These are phyloP conservation scores for Melampsora medusae DNA, from an alignment of 1,284 basidiomycete species.

Conservation along the genomic window DNA sequence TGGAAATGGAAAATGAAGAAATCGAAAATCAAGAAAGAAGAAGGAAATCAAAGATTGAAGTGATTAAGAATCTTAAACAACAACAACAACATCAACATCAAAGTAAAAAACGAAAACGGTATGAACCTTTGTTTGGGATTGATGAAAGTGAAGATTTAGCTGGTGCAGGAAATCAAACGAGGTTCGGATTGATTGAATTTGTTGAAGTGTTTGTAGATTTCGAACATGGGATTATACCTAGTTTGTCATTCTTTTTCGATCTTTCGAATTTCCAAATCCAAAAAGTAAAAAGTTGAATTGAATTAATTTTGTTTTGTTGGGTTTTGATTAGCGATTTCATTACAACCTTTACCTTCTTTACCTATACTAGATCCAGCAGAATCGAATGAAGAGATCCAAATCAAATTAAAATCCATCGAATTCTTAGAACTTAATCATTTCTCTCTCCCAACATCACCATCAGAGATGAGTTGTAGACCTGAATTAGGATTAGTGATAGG, in stretches of 20 bases:
- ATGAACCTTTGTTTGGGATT: constrained; percentile 4
- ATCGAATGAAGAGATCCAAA: not conserved
- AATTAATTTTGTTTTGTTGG: not conserved
- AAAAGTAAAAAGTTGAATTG: no score
- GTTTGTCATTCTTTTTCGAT: constrained; percentile 1
- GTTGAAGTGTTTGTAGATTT: constrained; percentile 21
- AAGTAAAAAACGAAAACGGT: not conserved
- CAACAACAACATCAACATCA: no score
- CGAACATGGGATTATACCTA: constrained; percentile 12
- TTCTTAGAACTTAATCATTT: not conserved
- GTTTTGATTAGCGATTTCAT: constrained; percentile 6
- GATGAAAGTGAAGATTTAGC: not conserved
- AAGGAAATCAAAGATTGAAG: not conserved
- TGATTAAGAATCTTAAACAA: constrained; percentile 2
- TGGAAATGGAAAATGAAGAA: not conserved
- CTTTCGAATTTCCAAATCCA: no score
- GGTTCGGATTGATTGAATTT: constrained; percentile 11
- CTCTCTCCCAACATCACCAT: no score
- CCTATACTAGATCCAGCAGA: constrained; percentile 17
- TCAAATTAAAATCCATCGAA: not conserved
- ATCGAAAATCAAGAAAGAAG: not conserved
- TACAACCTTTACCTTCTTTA: constrained; percentile 5
- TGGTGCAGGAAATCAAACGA: not conserved
- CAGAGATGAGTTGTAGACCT: not conserved
- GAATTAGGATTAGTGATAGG: not conserved